Evolutionary conservation across 169 alveolate species (phyloP), one percentile per base, ranked within the genome.

Genomic region (Cryptosporidium baileyi): DNA sequence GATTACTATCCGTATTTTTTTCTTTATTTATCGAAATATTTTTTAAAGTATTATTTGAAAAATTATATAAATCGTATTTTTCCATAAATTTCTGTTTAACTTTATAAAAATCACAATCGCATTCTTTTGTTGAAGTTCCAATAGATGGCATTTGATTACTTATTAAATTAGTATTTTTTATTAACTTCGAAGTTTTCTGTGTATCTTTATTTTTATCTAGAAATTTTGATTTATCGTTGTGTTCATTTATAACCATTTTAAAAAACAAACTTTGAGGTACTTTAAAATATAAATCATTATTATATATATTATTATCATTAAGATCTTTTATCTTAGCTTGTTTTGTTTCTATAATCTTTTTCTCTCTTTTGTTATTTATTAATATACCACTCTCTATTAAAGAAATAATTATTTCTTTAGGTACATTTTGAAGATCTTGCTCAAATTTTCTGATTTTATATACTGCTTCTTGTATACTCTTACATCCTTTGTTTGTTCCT

Each of bases 241-340:
- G 82, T 4, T 49, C 65, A 52, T 1, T 54, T 5, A 74, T 52
- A 17, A 54, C 57, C 67, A 38, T 54, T 32, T 41, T n/a, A 3
- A 74, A 57, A 57, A 74, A 74, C 40, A 74, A 74, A 54, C 67
- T 49, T 32, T 74, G 82, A 36, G 82, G 82, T 15, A 57, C 67
- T 40, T 74, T 74, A 57, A 74, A 52, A 26, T 34, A 17, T 15
- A 22, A 11, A 11, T 9, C 11, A 32, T 22, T 34, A 67, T 15
- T 36, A 63, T 11, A 38, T 7, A 9, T 13, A 13, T 30, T 36
- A 13, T 26, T 28, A 17, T 61, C 52, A 8, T 28, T 44, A 9
- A 41, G 13, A 5, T 17, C 40, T 22, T 32, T 38, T 61, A 34
- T 61, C 15, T 61, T 34, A n/a, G 51, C 74, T 34, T 43, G 24